These are phyloP conservation scores for Henckelia pumila DNA, from an alignment of 257 asterid species.

Conservation along the genomic window DNA sequence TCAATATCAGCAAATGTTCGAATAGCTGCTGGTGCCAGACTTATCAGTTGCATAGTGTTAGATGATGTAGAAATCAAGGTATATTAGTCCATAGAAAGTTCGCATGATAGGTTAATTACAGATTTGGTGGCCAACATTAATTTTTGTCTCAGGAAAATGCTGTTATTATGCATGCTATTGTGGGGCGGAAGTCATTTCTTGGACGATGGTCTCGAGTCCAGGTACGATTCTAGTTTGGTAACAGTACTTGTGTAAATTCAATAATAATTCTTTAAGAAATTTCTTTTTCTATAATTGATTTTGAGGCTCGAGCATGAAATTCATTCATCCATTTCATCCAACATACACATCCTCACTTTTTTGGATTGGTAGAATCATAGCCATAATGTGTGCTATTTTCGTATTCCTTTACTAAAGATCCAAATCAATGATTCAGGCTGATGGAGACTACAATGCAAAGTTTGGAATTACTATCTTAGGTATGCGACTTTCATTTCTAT, in stretches of 20 bases:
- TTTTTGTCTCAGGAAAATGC: constrained; percentile 66
- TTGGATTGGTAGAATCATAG: background rate
- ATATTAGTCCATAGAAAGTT: constrained; percentile 13
- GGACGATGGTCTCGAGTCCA: constrained; percentile 90
- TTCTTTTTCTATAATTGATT: background rate
- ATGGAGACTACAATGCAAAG: constrained; percentile 67
- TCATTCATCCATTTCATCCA: background rate
- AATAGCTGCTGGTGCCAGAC: constrained; percentile 74
- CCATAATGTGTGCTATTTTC: background rate
- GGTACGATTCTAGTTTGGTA: constrained; percentile 34
- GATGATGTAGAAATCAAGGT: constrained; percentile 83
- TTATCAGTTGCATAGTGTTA: constrained; percentile 55
- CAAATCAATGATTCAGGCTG: constrained; percentile 49
- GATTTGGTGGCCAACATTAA: background rate
- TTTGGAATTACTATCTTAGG: constrained; percentile 81
- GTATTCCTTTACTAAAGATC: constrained; percentile 15
- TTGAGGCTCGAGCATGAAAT: background rate
- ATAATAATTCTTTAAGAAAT: background rate
- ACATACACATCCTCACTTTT: background rate
- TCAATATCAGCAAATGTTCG: constrained; percentile 89
- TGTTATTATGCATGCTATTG: constrained; percentile 63
- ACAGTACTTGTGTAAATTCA: background rate
- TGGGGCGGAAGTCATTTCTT: constrained; percentile 79
- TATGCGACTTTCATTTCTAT: constrained; percentile 24
- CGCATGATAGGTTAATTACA: background rate